phyloP scores from a whole-genome alignment of 2,329 filamentous ascomycete species.

The Periglandula ipomoeae region DNA sequence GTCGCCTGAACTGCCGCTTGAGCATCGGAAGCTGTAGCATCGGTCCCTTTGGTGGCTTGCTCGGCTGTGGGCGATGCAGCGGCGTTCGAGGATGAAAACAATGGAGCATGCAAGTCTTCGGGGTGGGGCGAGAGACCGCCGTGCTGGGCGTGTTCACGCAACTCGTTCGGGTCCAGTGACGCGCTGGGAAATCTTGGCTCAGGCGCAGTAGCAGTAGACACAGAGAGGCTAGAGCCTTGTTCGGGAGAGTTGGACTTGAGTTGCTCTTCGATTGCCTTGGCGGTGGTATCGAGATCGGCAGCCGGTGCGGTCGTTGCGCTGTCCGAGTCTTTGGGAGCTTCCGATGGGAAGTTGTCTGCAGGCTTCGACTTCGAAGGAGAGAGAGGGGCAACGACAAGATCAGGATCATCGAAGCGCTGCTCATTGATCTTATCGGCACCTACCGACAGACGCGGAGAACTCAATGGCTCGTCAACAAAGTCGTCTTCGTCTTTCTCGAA shows the following conservation, averaged over 20 bases:
- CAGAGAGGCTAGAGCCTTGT: neutral
- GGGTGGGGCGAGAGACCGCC: constrained; percentile 42
- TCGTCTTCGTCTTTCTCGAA: constrained; percentile 55
- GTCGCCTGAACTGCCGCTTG: neutral
- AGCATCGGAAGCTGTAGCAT: constrained; percentile 5
- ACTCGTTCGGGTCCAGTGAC: constrained; percentile 9
- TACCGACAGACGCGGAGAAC: constrained; percentile 55
- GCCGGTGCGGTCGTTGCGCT: neutral
- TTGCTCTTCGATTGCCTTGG: constrained; percentile 1
- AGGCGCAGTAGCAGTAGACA: neutral
- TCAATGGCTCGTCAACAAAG: constrained; percentile 70
- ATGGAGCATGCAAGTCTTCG: constrained; percentile 60
- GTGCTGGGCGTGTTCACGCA: constrained; percentile 8
- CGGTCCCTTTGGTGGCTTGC: neutral
- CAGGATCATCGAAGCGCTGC: constrained; percentile 43
- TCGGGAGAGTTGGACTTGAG: neutral
- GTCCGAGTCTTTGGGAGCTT: neutral
- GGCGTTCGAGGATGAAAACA: constrained; percentile 29
- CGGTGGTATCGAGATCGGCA: neutral
- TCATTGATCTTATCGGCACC: constrained; percentile 47
- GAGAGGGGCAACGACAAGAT: constrained; percentile 47
- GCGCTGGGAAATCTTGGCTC: constrained; percentile 12
- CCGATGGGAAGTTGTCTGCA: neutral
- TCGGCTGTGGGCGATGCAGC: neutral
- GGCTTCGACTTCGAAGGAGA: constrained; percentile 38